Evolutionary conservation across 345 rosid genomes (phyloP).

Genomic region (Aegle marmelos): DNA sequence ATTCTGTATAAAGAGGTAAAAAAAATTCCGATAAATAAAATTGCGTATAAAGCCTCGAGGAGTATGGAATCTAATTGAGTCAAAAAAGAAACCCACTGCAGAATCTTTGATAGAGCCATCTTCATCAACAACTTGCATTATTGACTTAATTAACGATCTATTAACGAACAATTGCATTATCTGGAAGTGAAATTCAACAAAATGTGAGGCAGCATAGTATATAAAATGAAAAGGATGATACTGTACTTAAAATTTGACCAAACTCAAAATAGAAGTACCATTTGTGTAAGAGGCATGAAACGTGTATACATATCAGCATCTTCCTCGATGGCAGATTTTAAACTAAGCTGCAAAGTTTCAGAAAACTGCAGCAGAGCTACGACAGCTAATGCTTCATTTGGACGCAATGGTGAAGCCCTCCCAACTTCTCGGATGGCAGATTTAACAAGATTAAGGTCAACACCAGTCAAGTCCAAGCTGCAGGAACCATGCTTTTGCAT

Average conservation of each 20-base stretch:
- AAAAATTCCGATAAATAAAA: slow-evolving; percentile 12
- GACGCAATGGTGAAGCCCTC: slow-evolving; percentile 41
- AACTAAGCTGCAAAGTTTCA: slow-evolving; percentile 60
- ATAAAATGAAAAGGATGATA: background rate
- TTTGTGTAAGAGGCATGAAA: slow-evolving; percentile 71
- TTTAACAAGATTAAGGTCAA: slow-evolving; percentile 54
- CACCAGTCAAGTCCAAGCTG: slow-evolving; percentile 52
- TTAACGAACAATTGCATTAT: slow-evolving; percentile 53
- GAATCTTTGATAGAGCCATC: slow-evolving; percentile 85
- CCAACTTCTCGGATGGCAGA: slow-evolving; percentile 46
- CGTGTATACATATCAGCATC: slow-evolving; percentile 63
- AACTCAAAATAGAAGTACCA: slow-evolving; percentile 40
- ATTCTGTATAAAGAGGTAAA: background rate
- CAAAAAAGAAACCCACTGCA: slow-evolving; percentile 53
- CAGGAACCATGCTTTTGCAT: slow-evolving; percentile 72
- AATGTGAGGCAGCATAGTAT: background rate
- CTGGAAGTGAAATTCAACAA: slow-evolving; percentile 35
- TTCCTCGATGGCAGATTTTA: slow-evolving; percentile 66
- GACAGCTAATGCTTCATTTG: slow-evolving; percentile 65
- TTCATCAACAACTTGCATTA: slow-evolving; percentile 66
- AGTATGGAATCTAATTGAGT: background rate
- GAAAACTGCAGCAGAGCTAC: slow-evolving; percentile 52
- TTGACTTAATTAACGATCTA: slow-evolving; percentile 49
- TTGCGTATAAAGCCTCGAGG: background rate
- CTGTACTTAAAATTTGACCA: background rate